Conservation (phyloP, 2,329 filamentous ascomycete genomes). For the Ophiostoma himal-ulmi region DNA sequence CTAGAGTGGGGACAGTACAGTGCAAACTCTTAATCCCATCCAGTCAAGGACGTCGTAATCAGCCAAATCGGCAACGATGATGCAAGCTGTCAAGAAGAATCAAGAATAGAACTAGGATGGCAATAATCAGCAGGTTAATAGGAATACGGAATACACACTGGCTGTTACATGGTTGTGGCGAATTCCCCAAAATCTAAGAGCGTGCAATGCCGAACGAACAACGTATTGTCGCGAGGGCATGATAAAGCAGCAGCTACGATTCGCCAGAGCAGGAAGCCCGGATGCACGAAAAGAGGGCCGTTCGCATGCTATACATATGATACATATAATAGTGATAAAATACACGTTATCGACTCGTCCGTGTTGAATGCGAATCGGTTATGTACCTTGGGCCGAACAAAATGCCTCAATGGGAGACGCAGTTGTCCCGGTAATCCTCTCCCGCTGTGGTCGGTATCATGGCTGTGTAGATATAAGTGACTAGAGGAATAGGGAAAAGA, state of each 20-base stretch:
- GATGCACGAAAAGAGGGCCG: conserved; percentile 7
- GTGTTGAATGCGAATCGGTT: background rate
- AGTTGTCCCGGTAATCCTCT: conserved; percentile 21
- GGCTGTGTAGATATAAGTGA: background rate
- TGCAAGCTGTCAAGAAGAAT: conserved; percentile 3
- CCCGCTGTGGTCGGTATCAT: conserved; percentile 14
- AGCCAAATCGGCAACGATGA: conserved; percentile 1
- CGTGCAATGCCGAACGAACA: conserved; percentile 5
- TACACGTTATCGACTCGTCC: background rate
- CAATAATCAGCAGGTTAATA: background rate
- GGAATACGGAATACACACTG: background rate
- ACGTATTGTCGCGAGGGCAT: conserved; percentile 19
- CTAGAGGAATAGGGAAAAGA: background rate
- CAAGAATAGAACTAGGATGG: background rate
- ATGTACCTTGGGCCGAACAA: conserved; percentile 20
- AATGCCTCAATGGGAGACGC: conserved; percentile 21
- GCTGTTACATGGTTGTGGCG: background rate
- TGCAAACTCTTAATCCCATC: background rate
- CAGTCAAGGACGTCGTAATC: conserved; percentile 9
- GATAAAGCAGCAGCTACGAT: conserved; percentile 23
- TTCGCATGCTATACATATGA: background rate
- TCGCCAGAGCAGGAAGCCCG: conserved; percentile 12
- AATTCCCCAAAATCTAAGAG: conserved; percentile 4
- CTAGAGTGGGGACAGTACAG: conserved; percentile 8
- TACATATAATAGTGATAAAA: background rate